Evolutionary conservation across 345 rosid species (phyloP).

Genomic region (Gynandropsis gynandra): DNA sequence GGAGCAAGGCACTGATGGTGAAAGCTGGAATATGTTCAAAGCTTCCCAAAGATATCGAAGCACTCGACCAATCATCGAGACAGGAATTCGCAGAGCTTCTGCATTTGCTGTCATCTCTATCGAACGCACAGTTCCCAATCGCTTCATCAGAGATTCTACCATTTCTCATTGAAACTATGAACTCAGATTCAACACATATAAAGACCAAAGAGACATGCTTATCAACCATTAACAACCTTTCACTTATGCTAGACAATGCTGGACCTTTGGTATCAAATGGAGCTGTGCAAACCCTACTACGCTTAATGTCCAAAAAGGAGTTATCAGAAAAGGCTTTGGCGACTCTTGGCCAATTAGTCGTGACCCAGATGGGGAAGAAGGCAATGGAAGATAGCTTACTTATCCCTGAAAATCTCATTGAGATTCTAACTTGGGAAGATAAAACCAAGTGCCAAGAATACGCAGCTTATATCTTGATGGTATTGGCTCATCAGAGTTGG

Average conservation of each 20-base stretch:
- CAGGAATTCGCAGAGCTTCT: slow-evolving; percentile 53
- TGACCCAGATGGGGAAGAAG: slow-evolving; percentile 68
- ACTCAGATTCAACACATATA: slow-evolving; percentile 32
- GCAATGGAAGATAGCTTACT: slow-evolving; percentile 49
- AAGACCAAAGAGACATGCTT: slow-evolving; percentile 56
- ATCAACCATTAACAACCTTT: slow-evolving; percentile 49
- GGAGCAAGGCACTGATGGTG: slow-evolving; percentile 76
- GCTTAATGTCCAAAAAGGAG: slow-evolving; percentile 34
- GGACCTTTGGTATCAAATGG: slow-evolving; percentile 48
- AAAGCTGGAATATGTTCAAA: slow-evolving; percentile 74
- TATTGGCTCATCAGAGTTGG: slow-evolving; percentile 78
- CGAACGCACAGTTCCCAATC: slow-evolving; percentile 40
- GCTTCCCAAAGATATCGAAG: slow-evolving; percentile 41
- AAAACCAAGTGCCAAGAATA: slow-evolving; percentile 78
- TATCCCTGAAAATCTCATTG: slow-evolving; percentile 62
- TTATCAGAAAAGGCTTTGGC: slow-evolving; percentile 69
- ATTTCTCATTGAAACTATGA: slow-evolving; percentile 42
- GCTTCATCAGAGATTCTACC: slow-evolving; percentile 43
- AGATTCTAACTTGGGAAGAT: slow-evolving; percentile 82
- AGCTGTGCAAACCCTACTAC: slow-evolving; percentile 41
- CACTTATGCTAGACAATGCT: slow-evolving; percentile 57
- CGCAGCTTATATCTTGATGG: slow-evolving; percentile 70
- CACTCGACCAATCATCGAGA: slow-evolving; percentile 43
- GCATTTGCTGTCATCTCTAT: slow-evolving; percentile 48
- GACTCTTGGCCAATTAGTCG: slow-evolving; percentile 63